These are phyloP conservation scores for Metschnikowia shivogae DNA, from an alignment of 805 yeast genomes.

Conservation along the genomic window DNA sequence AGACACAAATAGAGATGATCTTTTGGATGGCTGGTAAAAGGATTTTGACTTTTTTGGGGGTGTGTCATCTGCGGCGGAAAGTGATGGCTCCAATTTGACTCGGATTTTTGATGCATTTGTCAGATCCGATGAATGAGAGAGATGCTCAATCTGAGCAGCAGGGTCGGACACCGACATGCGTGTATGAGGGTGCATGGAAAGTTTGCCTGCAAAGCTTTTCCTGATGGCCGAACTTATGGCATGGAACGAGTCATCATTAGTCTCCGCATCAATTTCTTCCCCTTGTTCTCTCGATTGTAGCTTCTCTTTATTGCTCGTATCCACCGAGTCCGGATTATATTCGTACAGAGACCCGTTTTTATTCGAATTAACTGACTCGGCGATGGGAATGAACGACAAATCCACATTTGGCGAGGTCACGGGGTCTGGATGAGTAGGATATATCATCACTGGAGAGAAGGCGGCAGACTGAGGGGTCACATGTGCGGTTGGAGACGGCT, in stretches of 20 bases:
- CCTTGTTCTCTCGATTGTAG: not conserved
- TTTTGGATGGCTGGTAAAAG: conserved; percentile 24
- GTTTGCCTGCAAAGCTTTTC: conserved; percentile 40
- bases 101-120: not conserved
- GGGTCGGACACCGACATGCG: not conserved
- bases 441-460: conserved; percentile 6
- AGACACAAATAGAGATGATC: conserved; percentile 33
- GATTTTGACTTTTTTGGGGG: conserved; percentile 1
- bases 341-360: conserved; percentile 1
- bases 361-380: conserved; percentile 13
- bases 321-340: not conserved
- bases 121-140: not conserved
- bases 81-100: conserved; percentile 1
- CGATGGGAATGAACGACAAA: conserved; percentile 23
- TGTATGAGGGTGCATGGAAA: conserved; percentile 10
- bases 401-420: conserved; percentile 20
- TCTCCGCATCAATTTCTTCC: not conserved
- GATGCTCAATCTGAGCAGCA: not conserved
- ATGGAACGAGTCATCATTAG: conserved; percentile 40
- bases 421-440: conserved; percentile 5
- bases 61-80: not conserved
- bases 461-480: not conserved
- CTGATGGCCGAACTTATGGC: conserved; percentile 46
- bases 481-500: not conserved
- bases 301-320: not conserved